Base-by-base conservation (phyloP, 257 asterid species). In the Thymus quinquecostatus region DNA sequence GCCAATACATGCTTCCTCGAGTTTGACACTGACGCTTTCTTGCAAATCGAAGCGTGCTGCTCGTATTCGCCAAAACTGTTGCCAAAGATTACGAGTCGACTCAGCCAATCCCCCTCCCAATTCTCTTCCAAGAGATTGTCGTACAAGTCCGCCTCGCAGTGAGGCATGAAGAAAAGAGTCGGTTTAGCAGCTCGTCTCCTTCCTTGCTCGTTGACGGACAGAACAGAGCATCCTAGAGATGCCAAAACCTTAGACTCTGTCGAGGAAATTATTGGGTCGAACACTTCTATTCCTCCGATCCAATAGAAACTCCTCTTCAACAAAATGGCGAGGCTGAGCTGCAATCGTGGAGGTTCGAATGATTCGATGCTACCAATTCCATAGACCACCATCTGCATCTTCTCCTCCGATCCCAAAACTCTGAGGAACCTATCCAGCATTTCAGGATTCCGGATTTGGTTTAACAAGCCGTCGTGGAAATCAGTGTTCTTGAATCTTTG, bases 141-240 rank as follows among this genome's bases (percentile, higher is more conserved):
- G 5, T 92, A 95, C 70, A 95, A 58, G 70, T 76, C 91, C 14
- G 88, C 92, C 72, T 88, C 95, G 30, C 97, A 88, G 60, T 92
- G 98, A 13, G 99, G 98, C 99, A 92, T 95, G 85, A 95, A 91
- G 85, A 95, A 88, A 48, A 92, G 56, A 2, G 89, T 92, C 6
- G 97, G 98, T 53, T 70, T 77, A 34, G 69, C 13, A 45, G 78
- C 96, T 75, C 58, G 80, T 57, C 97, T 72, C 43, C 91, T 74
- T 47, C 98, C 91, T 13, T 88, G 90, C 81, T 95, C 98, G 43
- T 95, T 91, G 12, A 95, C 14, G 6, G 95, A 82, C 34, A 95
- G 79, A 64, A 89, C 97, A 34, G 84, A 80, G 51, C 93, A 92
- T 7, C 98, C 98, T 8, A 95, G 85, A 44, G 93, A 75, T 30